Base-by-base conservation (phyloP, 192 early-diverging fungal species). In the Backusella circina region DNA sequence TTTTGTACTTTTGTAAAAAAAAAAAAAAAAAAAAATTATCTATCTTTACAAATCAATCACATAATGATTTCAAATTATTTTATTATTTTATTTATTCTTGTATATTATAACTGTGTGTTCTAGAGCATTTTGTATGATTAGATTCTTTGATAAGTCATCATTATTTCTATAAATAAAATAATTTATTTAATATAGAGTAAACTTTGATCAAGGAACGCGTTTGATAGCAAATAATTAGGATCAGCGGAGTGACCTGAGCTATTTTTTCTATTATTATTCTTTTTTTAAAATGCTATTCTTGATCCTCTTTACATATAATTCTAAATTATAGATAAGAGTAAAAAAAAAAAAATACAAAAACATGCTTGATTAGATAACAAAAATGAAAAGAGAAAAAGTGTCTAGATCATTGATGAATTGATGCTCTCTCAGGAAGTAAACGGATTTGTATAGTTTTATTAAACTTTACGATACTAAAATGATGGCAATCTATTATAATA, bases 41-140 rank as follows among this genome's bases (percentile, higher is more conserved):
- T 57, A 57, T 57, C 51, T 57, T 57, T 57, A 54, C 51, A 54
- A 54, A 54, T 54, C 51, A 54, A 54, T 54, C 51, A 12, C n/a
- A 54, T 23, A 23, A 54, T 47, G 16, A 47, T 47, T 47, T 39
- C 38, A 12, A 12, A 39, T 39, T 0, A 1, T 39, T 41, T 41
- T 38, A 9, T 41, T 41, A 13, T 41, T 47, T 47, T 47, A 47
- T 47, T 47, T 47, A 47, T n/a, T 47, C 18, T 21, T 15, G 1
- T 6, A n/a, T 47, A 18, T 47, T 47, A 47, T 47, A n/a, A 0
- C n/a, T 5, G n/a, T n/a, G n/a, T 5, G 15, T 41, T 41, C 44
- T 47, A 47, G 44, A 47, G 44, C 44, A 47, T n/a, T 47, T 4
- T 47, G 44, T 47, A 18, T 47, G 13, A 35, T 35, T 5, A 13